These are phyloP conservation scores for Stipa capillata DNA, from an alignment of 176 grass and related monocot species.

Conservation along the genomic window DNA sequence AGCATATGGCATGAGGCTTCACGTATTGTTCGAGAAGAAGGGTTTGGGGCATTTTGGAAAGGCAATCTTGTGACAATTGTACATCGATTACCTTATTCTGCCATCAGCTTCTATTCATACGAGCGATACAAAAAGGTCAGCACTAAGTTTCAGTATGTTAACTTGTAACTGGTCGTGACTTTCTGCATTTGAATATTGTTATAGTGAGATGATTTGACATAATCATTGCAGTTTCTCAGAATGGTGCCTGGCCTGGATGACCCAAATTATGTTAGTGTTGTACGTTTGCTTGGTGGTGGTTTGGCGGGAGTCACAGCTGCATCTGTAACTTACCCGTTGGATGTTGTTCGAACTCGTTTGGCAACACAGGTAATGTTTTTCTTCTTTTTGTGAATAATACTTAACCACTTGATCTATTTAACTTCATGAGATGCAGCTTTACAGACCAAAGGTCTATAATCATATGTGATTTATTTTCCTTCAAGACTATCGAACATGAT, in stretches of 20 bases:
- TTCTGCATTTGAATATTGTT: background rate
- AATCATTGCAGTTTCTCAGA: conserved; percentile 49
- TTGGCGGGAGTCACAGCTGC: conserved; percentile 88
- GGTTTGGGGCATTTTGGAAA: conserved; percentile 89
- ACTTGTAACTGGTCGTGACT: background rate
- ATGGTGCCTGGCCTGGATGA: conserved; percentile 56
- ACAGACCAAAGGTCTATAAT: background rate
- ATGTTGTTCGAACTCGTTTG: conserved; percentile 84
- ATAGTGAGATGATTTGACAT: background rate
- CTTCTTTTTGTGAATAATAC: background rate
- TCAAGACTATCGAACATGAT: background rate
- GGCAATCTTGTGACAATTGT: conserved; percentile 88
- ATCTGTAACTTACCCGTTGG: conserved; percentile 82
- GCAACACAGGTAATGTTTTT: conserved; percentile 63
- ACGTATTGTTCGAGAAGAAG: conserved; percentile 73
- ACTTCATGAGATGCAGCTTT: background rate
- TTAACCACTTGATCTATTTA: background rate
- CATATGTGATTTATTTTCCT: background rate
- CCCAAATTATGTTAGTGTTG: conserved; percentile 44
- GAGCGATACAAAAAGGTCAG: conserved; percentile 84
- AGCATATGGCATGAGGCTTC: conserved; percentile 82
- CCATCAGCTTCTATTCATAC: conserved; percentile 85
- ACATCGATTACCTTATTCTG: conserved; percentile 87
- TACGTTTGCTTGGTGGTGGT: conserved; percentile 63
- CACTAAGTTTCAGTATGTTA: background rate